Conservation (phyloP, 1,139 yeast genomes). For the Blastobotrys niveus region DNA sequence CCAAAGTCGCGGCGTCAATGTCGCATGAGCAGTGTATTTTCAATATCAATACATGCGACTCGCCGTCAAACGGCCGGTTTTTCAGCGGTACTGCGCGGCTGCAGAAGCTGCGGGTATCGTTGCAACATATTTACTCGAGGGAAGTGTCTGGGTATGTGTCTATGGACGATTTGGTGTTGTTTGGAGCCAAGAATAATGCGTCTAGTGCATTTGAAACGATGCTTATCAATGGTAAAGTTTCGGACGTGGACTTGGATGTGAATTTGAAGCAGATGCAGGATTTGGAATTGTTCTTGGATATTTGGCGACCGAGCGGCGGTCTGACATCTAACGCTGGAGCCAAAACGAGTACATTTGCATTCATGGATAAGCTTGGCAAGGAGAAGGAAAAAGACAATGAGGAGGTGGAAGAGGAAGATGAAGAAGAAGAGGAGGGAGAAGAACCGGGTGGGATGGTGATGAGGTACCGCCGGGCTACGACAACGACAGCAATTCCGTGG, state of each 20-base stretch:
- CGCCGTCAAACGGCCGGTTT: conserved; percentile 38
- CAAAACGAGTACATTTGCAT: background rate
- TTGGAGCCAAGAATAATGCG: conserved; percentile 30
- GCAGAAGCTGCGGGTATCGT: conserved; percentile 54
- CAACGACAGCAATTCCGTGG: conserved; percentile 72
- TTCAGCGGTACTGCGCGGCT: conserved; percentile 44
- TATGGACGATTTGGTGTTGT: conserved; percentile 46
- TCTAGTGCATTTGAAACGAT: conserved; percentile 23
- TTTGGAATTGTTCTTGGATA: conserved; percentile 71
- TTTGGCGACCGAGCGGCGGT: conserved; percentile 57
- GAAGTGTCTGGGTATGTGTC: conserved; percentile 75
- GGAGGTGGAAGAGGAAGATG: background rate
- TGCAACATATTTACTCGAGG: conserved; percentile 87
- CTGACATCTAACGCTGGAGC: conserved; percentile 8
- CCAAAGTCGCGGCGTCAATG: conserved; percentile 82
- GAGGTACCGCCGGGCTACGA: conserved; percentile 54
- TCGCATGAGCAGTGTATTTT: conserved; percentile 61
- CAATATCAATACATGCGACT: conserved; percentile 49
- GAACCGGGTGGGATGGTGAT: conserved; percentile 37
- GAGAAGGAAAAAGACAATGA: background rate
- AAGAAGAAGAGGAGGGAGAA: background rate
- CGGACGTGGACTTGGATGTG: conserved; percentile 56
- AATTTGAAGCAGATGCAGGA: conserved; percentile 86
- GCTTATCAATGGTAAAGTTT: conserved; percentile 47
- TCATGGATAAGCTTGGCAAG: background rate